Base-by-base conservation (phyloP, 2,329 filamentous ascomycete genomes). In the Colletotrichum navitas region DNA sequence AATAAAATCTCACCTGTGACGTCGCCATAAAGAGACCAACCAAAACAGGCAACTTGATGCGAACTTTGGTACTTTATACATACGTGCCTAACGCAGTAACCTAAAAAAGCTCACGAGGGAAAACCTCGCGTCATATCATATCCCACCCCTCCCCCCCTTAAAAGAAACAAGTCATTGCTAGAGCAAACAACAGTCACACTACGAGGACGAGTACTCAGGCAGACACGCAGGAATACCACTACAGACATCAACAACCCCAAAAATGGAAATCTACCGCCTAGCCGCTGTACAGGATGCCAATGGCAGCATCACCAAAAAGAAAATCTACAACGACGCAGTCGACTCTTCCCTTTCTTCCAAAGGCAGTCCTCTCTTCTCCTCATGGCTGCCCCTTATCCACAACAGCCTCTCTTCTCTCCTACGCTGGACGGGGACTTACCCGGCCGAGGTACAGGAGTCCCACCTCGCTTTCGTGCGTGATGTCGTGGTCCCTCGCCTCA, bases 381-480 rank as follows among this genome's bases (percentile, higher is more conserved):
- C 68, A 45, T 70, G 68, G 68, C 56, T 66, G 21, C 56, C 63
- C 6, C 49, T 51, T 21, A 26, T 67, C 16, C 39, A 66, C 18
- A 56, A 32, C 10, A 36, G 34, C 12, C 41, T 70, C 21, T 56
- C 45, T 10, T 62, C 63, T 14, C 63, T 70, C 14, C 43, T 70
- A 21, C 41, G 63, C 41, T 67, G 68, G 68, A 58, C 68, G 24
- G 56, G 56, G 39, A 34, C 63, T 49, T 71, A 71, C 51, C 43
- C 68, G 12, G 56, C 32, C 12, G 41, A 62, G 16, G 41, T 52
- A 18, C 68, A 58, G 26, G 63, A 62, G 32, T 49, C 51, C 39
- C 64, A 71, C 43, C 68, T 71, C 51, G 51, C 63, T 5, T 71
- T 71, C 21, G 49, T 61, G n/a, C 63, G 63, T 21, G 63, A 71